Base-by-base conservation (phyloP, 257 asterid species). In the Anisodus tanguticus region DNA sequence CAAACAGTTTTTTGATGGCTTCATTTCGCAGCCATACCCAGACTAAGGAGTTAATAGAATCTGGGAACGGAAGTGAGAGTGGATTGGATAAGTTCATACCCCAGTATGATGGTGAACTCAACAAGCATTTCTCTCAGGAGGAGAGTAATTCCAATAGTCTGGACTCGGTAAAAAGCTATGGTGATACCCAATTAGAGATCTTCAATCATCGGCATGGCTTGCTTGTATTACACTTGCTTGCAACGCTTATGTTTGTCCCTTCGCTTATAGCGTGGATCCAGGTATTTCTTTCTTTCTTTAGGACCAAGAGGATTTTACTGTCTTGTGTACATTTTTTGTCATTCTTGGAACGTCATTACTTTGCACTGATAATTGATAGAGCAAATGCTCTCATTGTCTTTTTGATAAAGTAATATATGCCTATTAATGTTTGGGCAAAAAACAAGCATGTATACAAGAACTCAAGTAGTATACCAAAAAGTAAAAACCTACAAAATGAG, bases 201-300 rank as follows among this genome's bases (percentile, higher is more conserved):
- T 96, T 93, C 91, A 90, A 96, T 87, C 98, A 94, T 88, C 91
- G 89, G 58, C 99, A 94, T 86, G 99, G 98, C 60, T 86, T 96
- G 89, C 94, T 96, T 62, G 84, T 92, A 72, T 88, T 96, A 71
- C 98, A 94, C 90, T 87, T 96, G 86, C 93, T 96, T 53, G 97
- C 98, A 64, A 89, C 92, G 63, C 86, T 90, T 62, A 93, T 92
- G 95, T 96, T 96, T 88, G 90, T 90, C 84, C 99, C 99, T 69
- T 96, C 99, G 51, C 89, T 96, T 67, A 89, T 89, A 78, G 98
- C 98, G 49, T 93, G 98, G 99, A 79, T 94, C 83, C 99, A 94
- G 98, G 99, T 95, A 89, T 85, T 59, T 55, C 51, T 51, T 76
- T 51, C 54, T 16, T 19, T 43, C 64, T 6, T 45, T n/a, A 76